Evolutionary conservation across 805 yeast species (phyloP).

Genomic region (Zygotorulaspora danielsina): DNA sequence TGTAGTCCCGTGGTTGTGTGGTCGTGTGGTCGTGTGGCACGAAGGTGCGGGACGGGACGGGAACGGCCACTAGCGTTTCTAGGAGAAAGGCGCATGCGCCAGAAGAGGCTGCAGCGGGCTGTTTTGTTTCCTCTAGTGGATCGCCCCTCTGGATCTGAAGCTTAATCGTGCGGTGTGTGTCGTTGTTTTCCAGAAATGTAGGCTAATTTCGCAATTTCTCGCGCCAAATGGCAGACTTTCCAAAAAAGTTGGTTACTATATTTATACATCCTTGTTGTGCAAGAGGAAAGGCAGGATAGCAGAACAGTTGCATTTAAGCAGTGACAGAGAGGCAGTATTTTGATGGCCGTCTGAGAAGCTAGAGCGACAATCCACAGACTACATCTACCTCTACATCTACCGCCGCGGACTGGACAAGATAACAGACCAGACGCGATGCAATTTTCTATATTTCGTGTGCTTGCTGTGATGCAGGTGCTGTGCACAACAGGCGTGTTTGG

Average conservation of each 20-base stretch:
- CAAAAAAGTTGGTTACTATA: background rate
- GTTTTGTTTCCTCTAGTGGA: background rate
- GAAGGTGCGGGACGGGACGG: too few relatives aligned
- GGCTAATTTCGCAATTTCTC: background rate
- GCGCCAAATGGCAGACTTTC: background rate
- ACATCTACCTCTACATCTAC: background rate
- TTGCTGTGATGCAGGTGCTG: background rate
- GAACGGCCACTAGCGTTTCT: too few relatives aligned
- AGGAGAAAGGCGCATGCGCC: too few relatives aligned
- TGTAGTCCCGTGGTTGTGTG: too few relatives aligned
- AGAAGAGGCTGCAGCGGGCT: too few relatives aligned
- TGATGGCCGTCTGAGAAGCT: background rate
- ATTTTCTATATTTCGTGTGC: background rate
- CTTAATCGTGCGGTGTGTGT: background rate
- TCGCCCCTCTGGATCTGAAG: background rate
- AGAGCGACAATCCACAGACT: too few relatives aligned
- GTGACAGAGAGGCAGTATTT: too few relatives aligned
- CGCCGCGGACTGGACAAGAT: background rate
- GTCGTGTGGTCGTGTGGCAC: too few relatives aligned
- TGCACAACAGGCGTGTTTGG: background rate
- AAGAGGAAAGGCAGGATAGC: too few relatives aligned
- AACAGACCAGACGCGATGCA: slow-evolving; percentile 1
- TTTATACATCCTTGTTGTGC: background rate
- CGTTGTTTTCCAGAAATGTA: slow-evolving; percentile 1
- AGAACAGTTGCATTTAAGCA: too few relatives aligned